Evolutionary conservation across 805 yeast genomes (phyloP).

Genomic region (Candida suzukii): DNA sequence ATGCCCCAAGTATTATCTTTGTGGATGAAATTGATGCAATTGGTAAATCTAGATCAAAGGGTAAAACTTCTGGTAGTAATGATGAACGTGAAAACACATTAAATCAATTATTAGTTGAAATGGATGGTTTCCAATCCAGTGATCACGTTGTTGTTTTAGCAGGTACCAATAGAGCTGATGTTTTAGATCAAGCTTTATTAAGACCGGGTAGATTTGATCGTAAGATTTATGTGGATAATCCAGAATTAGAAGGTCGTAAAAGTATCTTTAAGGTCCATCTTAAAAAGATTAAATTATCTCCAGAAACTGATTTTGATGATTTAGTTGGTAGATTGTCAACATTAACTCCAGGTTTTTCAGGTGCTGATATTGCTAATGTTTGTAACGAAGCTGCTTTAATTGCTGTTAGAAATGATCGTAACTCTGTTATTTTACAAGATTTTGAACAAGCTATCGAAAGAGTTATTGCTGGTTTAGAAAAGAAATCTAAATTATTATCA

Average conservation of each 20-base stretch:
- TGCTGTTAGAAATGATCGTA: slow-evolving; percentile 80
- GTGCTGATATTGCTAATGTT: slow-evolving; percentile 97
- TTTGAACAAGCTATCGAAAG: slow-evolving; percentile 97
- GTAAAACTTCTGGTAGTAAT: slow-evolving; percentile 69
- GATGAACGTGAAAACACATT: slow-evolving; percentile 97
- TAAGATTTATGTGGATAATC: slow-evolving; percentile 85
- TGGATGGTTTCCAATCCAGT: slow-evolving; percentile 91
- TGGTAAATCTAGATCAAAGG: slow-evolving; percentile 82
- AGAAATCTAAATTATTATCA: slow-evolving; percentile 75
- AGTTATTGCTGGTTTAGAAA: slow-evolving; percentile 93
- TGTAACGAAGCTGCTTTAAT: slow-evolving; percentile 96
- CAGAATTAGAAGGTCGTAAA: slow-evolving; percentile 92
- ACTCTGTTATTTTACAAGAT: slow-evolving; percentile 65
- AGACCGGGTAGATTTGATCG: slow-evolving; percentile 98
- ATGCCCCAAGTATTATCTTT: slow-evolving; percentile 93
- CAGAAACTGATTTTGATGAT: slow-evolving; percentile 37
- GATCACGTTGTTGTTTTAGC: slow-evolving; percentile 97
- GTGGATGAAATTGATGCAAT: slow-evolving; percentile 99
- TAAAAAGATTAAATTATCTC: slow-evolving; percentile 54
- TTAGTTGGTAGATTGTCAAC: slow-evolving; percentile 89
- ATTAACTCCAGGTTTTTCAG: slow-evolving; percentile 95
- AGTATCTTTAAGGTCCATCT: slow-evolving; percentile 88
- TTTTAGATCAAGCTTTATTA: slow-evolving; percentile 83
- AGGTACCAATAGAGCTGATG: slow-evolving; percentile 95
- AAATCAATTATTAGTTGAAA: slow-evolving; percentile 92